Conservation (phyloP, 1,284 basidiomycete genomes). For the Baeospora myosura region DNA sequence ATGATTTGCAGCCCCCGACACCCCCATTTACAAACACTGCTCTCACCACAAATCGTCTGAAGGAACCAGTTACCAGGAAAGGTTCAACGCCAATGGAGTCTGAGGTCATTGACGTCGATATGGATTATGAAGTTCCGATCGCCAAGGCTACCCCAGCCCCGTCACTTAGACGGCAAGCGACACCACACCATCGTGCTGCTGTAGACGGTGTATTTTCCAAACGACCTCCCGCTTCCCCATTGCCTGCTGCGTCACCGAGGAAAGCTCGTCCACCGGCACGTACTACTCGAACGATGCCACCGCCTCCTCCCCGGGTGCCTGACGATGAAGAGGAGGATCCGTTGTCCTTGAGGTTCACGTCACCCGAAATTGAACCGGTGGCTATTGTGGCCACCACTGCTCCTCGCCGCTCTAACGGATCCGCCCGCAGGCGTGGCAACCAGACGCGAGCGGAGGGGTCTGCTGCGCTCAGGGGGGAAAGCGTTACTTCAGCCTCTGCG, state of each 20-base stretch:
- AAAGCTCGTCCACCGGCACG: constrained; percentile 49
- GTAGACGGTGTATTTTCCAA: constrained; percentile 39
- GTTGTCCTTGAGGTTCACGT: constrained; percentile 14
- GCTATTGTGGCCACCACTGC: no score
- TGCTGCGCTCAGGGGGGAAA: no score
- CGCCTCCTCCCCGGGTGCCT: constrained; percentile 9
- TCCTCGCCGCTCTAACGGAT: no score
- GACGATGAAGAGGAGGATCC: constrained; percentile 22
- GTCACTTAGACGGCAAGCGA: constrained; percentile 11
- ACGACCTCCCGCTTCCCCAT: constrained; percentile 55
- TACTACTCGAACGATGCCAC: constrained; percentile 17
- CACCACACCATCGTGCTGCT: constrained; percentile 12
- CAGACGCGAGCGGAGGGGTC: neutral
- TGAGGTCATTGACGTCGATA: constrained; percentile 28
- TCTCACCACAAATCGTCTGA: neutral
- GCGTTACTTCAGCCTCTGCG: no score
- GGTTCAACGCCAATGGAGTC: no score
- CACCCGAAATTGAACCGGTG: neutral
- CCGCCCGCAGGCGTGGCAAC: neutral
- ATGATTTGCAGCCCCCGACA: constrained; percentile 40
- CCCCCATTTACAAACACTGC: constrained; percentile 21
- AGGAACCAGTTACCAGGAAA: no score
- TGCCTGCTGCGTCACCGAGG: constrained; percentile 47
- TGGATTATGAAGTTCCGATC: constrained; percentile 9
- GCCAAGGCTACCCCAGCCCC: constrained; percentile 9